Percentiles rank a stretch among this genome's conserved stretches.
Evolutionary conservation across 2,329 filamentous ascomycete genomes (phyloP).

Genomic region (Aplosporella prunicola): DNA sequence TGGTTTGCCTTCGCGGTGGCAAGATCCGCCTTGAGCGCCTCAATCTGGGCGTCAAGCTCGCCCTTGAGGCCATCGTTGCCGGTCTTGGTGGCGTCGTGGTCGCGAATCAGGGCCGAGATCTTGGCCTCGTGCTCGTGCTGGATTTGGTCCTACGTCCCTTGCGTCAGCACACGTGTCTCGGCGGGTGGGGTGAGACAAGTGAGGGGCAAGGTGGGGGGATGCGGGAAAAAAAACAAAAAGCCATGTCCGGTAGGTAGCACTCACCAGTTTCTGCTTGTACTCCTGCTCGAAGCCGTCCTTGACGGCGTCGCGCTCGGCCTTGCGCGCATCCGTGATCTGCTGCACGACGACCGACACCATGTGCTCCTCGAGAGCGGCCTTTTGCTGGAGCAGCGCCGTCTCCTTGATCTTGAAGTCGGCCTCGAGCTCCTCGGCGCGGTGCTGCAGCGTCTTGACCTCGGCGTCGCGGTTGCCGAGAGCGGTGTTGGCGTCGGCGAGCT

Average conservation of each 20-base stretch:
- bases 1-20: constrained; percentile 5
- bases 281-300: constrained; percentile 26
- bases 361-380: constrained; percentile 31
- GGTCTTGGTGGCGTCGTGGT: constrained; percentile 9
- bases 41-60: constrained; percentile 10
- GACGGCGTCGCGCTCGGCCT: constrained; percentile 27
- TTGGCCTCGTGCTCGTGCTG: constrained; percentile 12
- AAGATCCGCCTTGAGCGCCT: constrained; percentile 8
- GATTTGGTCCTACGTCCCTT: constrained; percentile 6
- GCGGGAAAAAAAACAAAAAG: background rate
- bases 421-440: constrained; percentile 16
- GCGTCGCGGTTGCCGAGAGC: constrained; percentile 16
- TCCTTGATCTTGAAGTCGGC: constrained; percentile 14
- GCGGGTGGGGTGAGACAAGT: background rate
- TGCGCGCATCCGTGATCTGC: constrained; percentile 31
- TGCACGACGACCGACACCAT: constrained; percentile 34
- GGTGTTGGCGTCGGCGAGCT: constrained; percentile 27
- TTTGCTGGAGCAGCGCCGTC: constrained; percentile 19
- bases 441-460: constrained; percentile 24
- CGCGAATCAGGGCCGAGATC: constrained; percentile 10
- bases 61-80: constrained; percentile 6
- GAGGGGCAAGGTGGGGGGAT: background rate
- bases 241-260: background rate
- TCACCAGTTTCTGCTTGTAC: constrained; percentile 22
- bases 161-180: background rate